Evolutionary conservation across 352 stramenopile species (phyloP), one percentile per base, ranked within the genome.

Genomic region (Globisporangium recalcitrans): DNA sequence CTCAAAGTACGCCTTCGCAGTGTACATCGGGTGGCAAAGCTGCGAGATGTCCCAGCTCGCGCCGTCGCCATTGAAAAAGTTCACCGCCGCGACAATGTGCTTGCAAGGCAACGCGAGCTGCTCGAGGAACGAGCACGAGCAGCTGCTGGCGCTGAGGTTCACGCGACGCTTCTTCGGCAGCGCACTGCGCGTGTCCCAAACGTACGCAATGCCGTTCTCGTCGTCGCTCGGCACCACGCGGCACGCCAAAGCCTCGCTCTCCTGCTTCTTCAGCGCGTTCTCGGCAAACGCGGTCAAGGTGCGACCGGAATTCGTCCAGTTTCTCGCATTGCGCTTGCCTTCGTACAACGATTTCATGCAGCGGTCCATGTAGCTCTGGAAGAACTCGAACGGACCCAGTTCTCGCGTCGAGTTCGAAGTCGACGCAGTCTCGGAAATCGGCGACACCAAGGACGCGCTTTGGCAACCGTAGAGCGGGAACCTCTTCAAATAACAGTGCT

Each of bases 321-420:
- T 59, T 49, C 78, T 75, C 21, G 40, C 65, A 7, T 69, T 52
- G n/a, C 74, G 59, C 46, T 80, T 80, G n/a, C 74, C 63, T 22
- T 75, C 59, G 48, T 80, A 80, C n/a, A 77, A 36, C 7, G 65
- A 44, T 0, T 64, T 60, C 74, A 80, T 80, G 27, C 69, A 76
- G 34, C 71, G 69, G 60, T 82, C 71, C 74, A 82, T 82, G 46
- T 78, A 82, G 11, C 63, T 46, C 55, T 77, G 72, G 46, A 79
- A 81, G 32, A 81, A 78, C 44, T 77, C 71, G 34, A 81, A 81
- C 1, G 71, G 74, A 6, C 71, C 62, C 40, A 72, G 51, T 16
- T 70, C 67, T 10, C 69, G 57, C 13, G 58, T 64, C 24, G 69
- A 52, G 38, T 64, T 58, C 3, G 34, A 11, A 3, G 58, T 63